Evolutionary conservation across 2,329 filamentous ascomycete genomes (phyloP).

Genomic region (Cladorrhinum sp.): DNA sequence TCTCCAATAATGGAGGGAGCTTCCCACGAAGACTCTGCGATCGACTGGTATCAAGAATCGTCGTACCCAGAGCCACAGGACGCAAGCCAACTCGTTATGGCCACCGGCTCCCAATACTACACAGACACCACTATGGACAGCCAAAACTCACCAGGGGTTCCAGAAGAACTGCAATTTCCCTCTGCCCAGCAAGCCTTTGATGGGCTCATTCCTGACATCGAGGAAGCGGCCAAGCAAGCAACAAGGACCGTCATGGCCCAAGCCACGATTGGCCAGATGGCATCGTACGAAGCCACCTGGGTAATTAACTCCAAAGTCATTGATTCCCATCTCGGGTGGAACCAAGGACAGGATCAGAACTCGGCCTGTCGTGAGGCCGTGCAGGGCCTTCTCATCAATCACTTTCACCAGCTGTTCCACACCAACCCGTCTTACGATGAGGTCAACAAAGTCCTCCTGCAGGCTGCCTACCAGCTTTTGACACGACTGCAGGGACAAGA

Average conservation of each 20-base stretch:
- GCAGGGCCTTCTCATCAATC: slow-evolving; percentile 14
- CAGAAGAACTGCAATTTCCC: slow-evolving; percentile 3
- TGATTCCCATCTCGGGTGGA: slow-evolving; percentile 19
- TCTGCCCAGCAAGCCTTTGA: slow-evolving; percentile 3
- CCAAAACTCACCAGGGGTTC: background rate
- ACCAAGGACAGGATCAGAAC: slow-evolving; percentile 15
- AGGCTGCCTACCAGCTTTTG: slow-evolving; percentile 24
- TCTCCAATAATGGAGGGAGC: background rate
- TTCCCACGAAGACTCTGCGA: background rate
- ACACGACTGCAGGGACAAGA: slow-evolving; percentile 13
- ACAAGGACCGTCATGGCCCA: slow-evolving; percentile 3
- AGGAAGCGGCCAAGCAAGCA: slow-evolving; percentile 12
- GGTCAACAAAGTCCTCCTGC: slow-evolving; percentile 10
- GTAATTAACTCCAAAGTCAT: slow-evolving; percentile 11
- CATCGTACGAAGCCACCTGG: background rate
- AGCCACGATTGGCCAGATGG: background rate
- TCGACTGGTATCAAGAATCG: background rate
- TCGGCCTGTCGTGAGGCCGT: slow-evolving; percentile 15
- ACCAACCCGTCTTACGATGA: background rate
- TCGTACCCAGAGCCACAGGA: slow-evolving; percentile 1
- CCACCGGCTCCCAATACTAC: slow-evolving; percentile 13
- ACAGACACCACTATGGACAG: slow-evolving; percentile 1
- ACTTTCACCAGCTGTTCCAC: slow-evolving; percentile 9
- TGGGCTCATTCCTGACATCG: slow-evolving; percentile 7
- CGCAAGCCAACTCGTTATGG: slow-evolving; percentile 8